Base-by-base conservation (phyloP, 2,329 filamentous ascomycete genomes). In the Cladosporium austrohemisphaericum region DNA sequence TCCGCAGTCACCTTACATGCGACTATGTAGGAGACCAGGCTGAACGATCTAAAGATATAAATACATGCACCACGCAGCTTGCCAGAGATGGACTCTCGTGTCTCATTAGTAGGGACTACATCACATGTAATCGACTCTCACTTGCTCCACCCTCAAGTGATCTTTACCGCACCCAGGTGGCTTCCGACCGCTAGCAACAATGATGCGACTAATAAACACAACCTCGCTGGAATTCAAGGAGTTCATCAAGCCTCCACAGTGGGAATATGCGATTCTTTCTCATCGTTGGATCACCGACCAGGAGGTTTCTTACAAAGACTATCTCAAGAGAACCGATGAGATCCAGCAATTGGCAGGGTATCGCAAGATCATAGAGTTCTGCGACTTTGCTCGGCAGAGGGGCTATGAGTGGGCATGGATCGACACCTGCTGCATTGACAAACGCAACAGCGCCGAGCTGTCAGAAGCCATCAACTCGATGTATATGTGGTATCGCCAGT, bases 181-280 rank as follows among this genome's bases (percentile, higher is more conserved):
- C 8, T 26, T 26, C 25, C 25, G 25, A 26, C 25, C 11, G n/a
- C n/a, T n/a, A n/a, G n/a, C n/a, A n/a, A n/a, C n/a, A n/a, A n/a
- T n/a, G 5, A 60, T 62, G 60, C 58, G 59, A 0, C 52, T 60
- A 4, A 46, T 62, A 33, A 54, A 60, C 36, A 52, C 53, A 3
- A 11, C 25, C 9, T 55, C 54, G 1, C 45, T 60, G n/a, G 33
- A 52, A 10, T 47, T 60, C 35, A 22, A 52, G n/a, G 59, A 59
- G 9, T 59, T 58, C 35, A 26, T 51, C 32, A 50, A 48, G 26
- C 25, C 10, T 5, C 47, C 36, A 8, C 20, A 33, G 5, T 14
- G 23, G 14, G n/a, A 18, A 5, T 61, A 62, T 41, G 55, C 40
- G n/a, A 63, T 61, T 14, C 48, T 59, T 7, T 62, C 60, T 5